phyloP scores from a whole-genome alignment of 768 basidiomycete species.

The Termitomyces sp. region DNA sequence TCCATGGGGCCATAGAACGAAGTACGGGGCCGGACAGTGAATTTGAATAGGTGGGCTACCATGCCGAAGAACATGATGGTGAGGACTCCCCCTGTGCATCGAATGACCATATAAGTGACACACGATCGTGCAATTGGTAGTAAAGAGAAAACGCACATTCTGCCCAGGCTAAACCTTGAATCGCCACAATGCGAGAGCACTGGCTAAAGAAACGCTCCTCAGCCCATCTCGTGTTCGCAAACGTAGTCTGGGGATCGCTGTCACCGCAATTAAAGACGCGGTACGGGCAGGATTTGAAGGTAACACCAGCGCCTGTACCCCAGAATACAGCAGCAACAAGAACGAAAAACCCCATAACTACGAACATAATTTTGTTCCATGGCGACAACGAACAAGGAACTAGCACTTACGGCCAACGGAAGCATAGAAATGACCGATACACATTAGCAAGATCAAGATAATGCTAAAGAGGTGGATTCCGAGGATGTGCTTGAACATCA shows the following conservation, averaged over 20 bases:
- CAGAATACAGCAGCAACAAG: constrained; percentile 10
- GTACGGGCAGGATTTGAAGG: constrained; percentile 8
- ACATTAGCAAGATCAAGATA: constrained; percentile 7
- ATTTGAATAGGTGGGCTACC: constrained; percentile 1
- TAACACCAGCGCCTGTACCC: constrained; percentile 9
- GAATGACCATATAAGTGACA: neutral
- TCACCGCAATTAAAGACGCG: constrained; percentile 4
- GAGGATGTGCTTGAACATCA: constrained; percentile 12
- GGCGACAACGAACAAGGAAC: neutral
- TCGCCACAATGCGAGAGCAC: constrained; percentile 11
- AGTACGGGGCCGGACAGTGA: constrained; percentile 1
- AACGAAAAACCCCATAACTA: constrained; percentile 8
- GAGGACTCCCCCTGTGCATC: constrained; percentile 5
- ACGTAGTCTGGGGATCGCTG: neutral
- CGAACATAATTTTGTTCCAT: neutral
- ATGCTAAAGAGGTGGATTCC: constrained; percentile 8
- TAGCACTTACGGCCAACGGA: constrained; percentile 1
- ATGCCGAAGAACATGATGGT: constrained; percentile 10
- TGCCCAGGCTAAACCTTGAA: constrained; percentile 11
- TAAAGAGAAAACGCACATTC: constrained; percentile 1
- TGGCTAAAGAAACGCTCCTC: constrained; percentile 11
- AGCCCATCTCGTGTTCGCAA: constrained; percentile 5
- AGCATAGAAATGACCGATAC: constrained; percentile 8
- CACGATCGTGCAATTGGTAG: no score
- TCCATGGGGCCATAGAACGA: constrained; percentile 7